Conservation (phyloP, 139 green algal species). For the Pleodorina starrii region DNA sequence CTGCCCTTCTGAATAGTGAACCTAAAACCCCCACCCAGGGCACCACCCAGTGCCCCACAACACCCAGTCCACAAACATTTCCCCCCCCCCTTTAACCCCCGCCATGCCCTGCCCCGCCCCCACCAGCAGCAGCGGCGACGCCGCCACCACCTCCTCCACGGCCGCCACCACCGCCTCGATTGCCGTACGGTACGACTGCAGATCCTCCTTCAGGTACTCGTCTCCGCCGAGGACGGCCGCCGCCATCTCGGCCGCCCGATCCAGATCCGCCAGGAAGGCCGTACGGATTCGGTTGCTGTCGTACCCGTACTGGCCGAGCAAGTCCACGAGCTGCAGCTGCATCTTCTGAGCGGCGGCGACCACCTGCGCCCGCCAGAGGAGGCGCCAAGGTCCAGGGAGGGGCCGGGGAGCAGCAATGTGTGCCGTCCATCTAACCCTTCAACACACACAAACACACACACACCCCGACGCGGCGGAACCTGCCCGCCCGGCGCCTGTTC, state of each 20-base stretch:
- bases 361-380: not conserved
- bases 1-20: no score
- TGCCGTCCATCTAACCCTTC: no score
- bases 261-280: conserved; percentile 41
- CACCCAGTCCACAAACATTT: no score
- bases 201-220: not conserved
- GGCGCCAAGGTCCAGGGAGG: not conserved
- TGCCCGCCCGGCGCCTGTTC: no score
- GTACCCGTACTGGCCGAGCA: conserved; percentile 53
- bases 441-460: not conserved
- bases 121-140: not conserved
- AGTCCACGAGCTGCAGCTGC: conserved; percentile 52
- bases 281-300: conserved; percentile 41
- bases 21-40: no score
- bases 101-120: no score
- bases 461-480: not conserved
- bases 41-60: no score
- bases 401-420: not conserved
- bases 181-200: conserved; percentile 23
- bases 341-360: conserved; percentile 29
- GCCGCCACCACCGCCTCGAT: conserved; percentile 38
- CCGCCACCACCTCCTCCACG: not conserved
- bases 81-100: no score
- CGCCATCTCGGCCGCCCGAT: conserved; percentile 42
- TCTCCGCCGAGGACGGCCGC: not conserved